phyloP scores from a whole-genome alignment of 2,329 filamentous ascomycete species.

The Fusarium compactum region DNA sequence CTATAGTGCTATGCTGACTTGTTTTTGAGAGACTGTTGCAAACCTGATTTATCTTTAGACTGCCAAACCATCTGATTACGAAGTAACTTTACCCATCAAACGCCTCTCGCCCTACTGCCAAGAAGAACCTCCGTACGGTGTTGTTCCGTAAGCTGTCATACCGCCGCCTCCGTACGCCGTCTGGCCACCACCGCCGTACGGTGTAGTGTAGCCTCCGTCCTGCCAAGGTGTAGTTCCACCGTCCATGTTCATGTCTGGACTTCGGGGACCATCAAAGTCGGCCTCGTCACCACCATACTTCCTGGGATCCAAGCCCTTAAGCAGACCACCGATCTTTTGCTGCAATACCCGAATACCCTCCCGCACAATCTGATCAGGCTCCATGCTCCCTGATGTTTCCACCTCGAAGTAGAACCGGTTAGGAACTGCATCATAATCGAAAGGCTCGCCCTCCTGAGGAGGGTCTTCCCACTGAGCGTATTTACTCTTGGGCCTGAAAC shows the following conservation, averaged over 20 bases:
- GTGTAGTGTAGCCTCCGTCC: conserved; percentile 76
- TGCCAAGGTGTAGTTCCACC: conserved; percentile 68
- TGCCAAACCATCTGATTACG: conserved; percentile 36
- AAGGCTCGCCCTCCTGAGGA: conserved; percentile 83
- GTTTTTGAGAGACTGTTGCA: conserved; percentile 40
- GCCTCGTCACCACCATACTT: conserved; percentile 67
- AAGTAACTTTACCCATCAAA: conserved; percentile 43
- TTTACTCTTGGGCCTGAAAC: conserved; percentile 79
- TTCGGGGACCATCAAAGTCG: conserved; percentile 73
- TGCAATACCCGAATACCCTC: conserved; percentile 90
- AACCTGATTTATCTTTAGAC: conserved; percentile 25
- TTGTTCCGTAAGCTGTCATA: conserved; percentile 74
- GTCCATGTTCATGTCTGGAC: conserved; percentile 72
- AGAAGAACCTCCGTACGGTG: conserved; percentile 62
- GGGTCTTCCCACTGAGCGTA: conserved; percentile 85
- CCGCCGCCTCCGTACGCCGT: conserved; percentile 75
- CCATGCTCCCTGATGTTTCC: conserved; percentile 87
- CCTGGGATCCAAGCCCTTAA: conserved; percentile 66
- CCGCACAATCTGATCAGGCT: conserved; percentile 89
- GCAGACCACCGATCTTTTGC: conserved; percentile 86
- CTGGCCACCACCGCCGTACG: conserved; percentile 67
- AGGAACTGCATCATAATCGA: conserved; percentile 90
- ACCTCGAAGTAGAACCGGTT: conserved; percentile 93
- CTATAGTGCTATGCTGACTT: conserved; percentile 45
- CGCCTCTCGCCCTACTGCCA: conserved; percentile 57